A percentile compares a stretch with the other conserved stretches of the same genome.
phyloP scores from a whole-genome alignment of 2,329 filamentous ascomycete species.

The Fusarium palustre region DNA sequence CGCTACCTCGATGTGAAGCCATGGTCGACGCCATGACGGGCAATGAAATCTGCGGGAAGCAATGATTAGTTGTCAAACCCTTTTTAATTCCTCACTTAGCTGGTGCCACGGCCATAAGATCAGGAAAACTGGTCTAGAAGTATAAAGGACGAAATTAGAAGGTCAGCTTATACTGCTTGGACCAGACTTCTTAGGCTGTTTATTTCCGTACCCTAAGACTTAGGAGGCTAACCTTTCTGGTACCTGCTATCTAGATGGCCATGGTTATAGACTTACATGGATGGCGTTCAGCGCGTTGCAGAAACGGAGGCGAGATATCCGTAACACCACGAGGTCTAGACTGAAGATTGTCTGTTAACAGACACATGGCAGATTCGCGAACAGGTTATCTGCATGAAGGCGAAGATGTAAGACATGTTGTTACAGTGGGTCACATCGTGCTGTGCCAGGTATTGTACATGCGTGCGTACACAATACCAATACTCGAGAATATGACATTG shows the following conservation, averaged over 20 bases:
- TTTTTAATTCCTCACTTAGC: background rate
- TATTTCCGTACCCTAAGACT: too few relatives aligned
- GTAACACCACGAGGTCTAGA: slow-evolving; percentile 5
- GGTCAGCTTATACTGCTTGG: too few relatives aligned
- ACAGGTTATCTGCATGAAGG: background rate
- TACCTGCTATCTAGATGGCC: too few relatives aligned
- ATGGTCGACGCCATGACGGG: slow-evolving; percentile 19
- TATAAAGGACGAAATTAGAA: too few relatives aligned
- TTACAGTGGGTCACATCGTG: background rate
- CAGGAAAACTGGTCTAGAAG: too few relatives aligned
- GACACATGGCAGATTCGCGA: slow-evolving; percentile 4
- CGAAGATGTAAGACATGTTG: slow-evolving; percentile 3
- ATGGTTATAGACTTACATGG: background rate
- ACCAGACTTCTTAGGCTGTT: background rate
- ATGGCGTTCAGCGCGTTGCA: background rate
- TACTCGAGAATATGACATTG: background rate
- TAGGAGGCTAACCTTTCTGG: too few relatives aligned
- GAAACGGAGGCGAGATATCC: background rate
- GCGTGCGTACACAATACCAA: background rate
- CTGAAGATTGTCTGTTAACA: background rate
- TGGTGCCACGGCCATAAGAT: background rate
- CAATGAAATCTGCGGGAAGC: slow-evolving; percentile 1
- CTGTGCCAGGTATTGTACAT: background rate
- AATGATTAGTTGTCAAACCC: background rate
- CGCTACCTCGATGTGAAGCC: slow-evolving; percentile 21